Evolutionary conservation across 371 early-diverging fungal species (phyloP), one percentile per base, ranked within the genome.

Genomic region (Circinella umbellata): DNA sequence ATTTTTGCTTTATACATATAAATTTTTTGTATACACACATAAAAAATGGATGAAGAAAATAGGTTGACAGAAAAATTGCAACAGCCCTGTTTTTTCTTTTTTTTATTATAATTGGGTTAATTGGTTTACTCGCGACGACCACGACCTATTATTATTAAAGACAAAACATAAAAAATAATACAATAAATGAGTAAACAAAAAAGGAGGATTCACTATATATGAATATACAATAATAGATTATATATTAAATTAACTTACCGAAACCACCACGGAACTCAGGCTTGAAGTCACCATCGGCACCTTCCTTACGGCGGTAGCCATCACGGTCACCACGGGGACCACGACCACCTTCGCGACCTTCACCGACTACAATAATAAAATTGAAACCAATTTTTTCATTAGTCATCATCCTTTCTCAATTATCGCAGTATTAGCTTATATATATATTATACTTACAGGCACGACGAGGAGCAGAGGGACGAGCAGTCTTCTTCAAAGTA

Each of bases 251-350:
- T 48, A 27, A 72, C 76, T 75, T 84, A 82, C 93, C 92, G 78
- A 90, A 83, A 79, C 92, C 90, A 86, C 91, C 89, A 86, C 91
- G 91, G 94, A 98, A 98, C 86, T 96, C 95, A 73, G 98, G 97
- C 87, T 92, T 91, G 90, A 92, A 96, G 86, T 94, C 94, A 78
- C 95, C 95, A 64, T 90, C 77, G 76, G 96, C 95, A 76, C 92
- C 95, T 86, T 96, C 96, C 92, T 96, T 95, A 74, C 96, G 95
- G 73, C 94, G 88, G 91, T 96, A 96, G 68, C 88, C 93, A 80
- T 93, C 95, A 74, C 93, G 90, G 64, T 88, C 90, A 82, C 89
- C 85, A 79, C 90, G 89, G 69, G 84, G 84, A 80, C 83, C 85
- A 79, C 91, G 89, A 87, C 66, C 64, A 76, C 80, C 80, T 69